phyloP scores from a whole-genome alignment of 2,329 filamentous ascomycete genomes.

The Fusarium armeniacum region DNA sequence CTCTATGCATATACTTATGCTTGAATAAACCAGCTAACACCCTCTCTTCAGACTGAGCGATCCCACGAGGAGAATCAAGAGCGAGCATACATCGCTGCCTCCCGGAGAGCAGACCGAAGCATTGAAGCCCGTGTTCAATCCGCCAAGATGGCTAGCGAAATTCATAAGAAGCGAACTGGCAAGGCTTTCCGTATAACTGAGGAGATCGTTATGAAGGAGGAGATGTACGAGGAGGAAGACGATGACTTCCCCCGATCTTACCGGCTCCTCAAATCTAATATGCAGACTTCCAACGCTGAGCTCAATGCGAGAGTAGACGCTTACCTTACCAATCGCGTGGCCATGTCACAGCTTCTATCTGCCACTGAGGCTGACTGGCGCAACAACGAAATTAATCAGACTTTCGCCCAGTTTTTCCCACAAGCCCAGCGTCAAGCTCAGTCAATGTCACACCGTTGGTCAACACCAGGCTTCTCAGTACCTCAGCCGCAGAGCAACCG shows the following conservation, averaged over 20 bases:
- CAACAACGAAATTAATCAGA: constrained; percentile 62
- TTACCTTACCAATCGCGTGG: constrained; percentile 60
- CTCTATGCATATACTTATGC: not conserved
- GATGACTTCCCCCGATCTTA: constrained; percentile 80
- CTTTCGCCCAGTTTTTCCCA: constrained; percentile 64
- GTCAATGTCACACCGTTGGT: constrained; percentile 45
- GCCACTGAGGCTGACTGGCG: constrained; percentile 57
- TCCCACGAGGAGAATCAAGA: constrained; percentile 88
- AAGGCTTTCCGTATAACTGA: constrained; percentile 85
- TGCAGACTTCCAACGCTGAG: constrained; percentile 71
- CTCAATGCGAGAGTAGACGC: constrained; percentile 73
- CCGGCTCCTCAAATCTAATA: constrained; percentile 71
- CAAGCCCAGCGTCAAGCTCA: constrained; percentile 51
- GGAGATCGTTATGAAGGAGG: constrained; percentile 88
- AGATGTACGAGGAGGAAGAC: constrained; percentile 97
- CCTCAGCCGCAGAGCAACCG: constrained; percentile 22
- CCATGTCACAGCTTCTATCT: constrained; percentile 59
- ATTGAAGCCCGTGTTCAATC: constrained; percentile 91
- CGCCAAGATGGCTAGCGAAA: constrained; percentile 87
- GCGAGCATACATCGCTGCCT: constrained; percentile 92
- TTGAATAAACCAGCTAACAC: constrained; percentile 8
- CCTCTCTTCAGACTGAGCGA: constrained; percentile 71
- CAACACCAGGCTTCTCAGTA: constrained; percentile 36
- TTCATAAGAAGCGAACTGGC: constrained; percentile 90
- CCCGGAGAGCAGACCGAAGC: constrained; percentile 86